These are phyloP conservation scores for Ogataea populi-albae DNA, from an alignment of 805 yeast species.

Conservation along the genomic window DNA sequence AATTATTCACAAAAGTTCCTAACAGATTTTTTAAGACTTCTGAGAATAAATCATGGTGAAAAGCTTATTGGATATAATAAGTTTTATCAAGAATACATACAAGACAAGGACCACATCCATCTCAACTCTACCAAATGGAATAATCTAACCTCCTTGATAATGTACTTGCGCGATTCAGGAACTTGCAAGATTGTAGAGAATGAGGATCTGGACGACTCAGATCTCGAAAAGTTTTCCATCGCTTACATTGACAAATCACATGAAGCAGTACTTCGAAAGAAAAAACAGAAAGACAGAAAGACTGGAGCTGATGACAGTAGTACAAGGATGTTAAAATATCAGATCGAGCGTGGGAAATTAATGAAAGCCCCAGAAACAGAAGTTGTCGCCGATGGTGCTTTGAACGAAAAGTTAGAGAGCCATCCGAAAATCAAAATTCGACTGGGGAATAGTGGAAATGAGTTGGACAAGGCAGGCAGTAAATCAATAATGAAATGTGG, in stretches of 20 bases:
- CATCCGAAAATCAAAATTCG: conserved; percentile 22
- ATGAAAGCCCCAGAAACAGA: conserved; percentile 9
- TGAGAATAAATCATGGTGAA: conserved; percentile 74
- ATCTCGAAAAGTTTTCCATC: conserved; percentile 36
- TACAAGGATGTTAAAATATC: conserved; percentile 44
- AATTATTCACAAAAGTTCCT: conserved; percentile 61
- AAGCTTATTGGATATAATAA: conserved; percentile 76
- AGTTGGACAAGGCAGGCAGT: not conserved
- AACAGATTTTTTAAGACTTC: conserved; percentile 57
- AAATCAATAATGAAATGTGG: conserved; percentile 31
- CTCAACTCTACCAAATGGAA: conserved; percentile 86
- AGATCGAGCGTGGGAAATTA: conserved; percentile 47
- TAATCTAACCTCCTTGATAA: conserved; percentile 65
- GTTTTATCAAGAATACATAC: conserved; percentile 87
- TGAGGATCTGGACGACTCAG: conserved; percentile 33
- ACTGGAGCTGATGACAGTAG: conserved; percentile 44
- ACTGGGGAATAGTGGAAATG: conserved; percentile 4
- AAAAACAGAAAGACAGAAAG: conserved; percentile 36
- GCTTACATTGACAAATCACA: conserved; percentile 55
- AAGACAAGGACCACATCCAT: conserved; percentile 80
- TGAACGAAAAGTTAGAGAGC: conserved; percentile 5
- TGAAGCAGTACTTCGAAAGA: conserved; percentile 42
- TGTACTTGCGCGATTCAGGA: conserved; percentile 55
- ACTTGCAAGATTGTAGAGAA: conserved; percentile 48
- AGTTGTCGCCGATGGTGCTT: conserved; percentile 2